These are phyloP conservation scores for Penicillium sp. DNA, from an alignment of 2,329 filamentous ascomycete species.

Conservation along the genomic window DNA sequence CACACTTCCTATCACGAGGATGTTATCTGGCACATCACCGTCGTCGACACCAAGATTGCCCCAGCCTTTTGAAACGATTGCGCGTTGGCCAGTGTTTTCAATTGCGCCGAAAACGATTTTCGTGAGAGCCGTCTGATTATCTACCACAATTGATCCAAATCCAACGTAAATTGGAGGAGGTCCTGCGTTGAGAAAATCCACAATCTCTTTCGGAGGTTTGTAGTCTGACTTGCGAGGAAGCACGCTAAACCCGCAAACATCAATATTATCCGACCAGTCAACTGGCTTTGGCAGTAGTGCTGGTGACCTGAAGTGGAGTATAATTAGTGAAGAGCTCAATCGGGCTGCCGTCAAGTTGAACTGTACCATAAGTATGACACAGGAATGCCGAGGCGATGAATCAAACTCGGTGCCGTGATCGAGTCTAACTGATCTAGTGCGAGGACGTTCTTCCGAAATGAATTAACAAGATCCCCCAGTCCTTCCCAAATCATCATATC, in stretches of 20 bases:
- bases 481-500: conserved; percentile 95
- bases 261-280: conserved; percentile 72
- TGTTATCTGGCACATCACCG: conserved; percentile 67
- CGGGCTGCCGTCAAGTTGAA: background rate
- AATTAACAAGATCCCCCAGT: conserved; percentile 85
- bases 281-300: conserved; percentile 74
- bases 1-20: conserved; percentile 81
- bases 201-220: conserved; percentile 64
- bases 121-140: conserved; percentile 71
- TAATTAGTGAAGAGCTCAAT: conserved; percentile 8
- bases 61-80: conserved; percentile 85
- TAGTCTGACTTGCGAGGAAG: conserved; percentile 67
- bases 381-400: conserved; percentile 72
- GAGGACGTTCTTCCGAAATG: conserved; percentile 72
- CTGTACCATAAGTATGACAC: conserved; percentile 83
- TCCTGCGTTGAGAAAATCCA: conserved; percentile 64
- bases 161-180: conserved; percentile 77
- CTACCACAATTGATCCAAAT: conserved; percentile 79
- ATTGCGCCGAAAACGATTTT: conserved; percentile 71
- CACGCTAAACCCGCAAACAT: conserved; percentile 75
- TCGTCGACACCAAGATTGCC: conserved; percentile 75
- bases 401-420: conserved; percentile 78
- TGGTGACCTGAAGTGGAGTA: conserved; percentile 55
- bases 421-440: conserved; percentile 75
- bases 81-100: conserved; percentile 65